A percentile compares a stretch with the other conserved stretches of the same genome.
These are phyloP conservation scores for Neoascochyta sp. DNA, from an alignment of 2,329 filamentous ascomycete genomes.

Conservation along the genomic window DNA sequence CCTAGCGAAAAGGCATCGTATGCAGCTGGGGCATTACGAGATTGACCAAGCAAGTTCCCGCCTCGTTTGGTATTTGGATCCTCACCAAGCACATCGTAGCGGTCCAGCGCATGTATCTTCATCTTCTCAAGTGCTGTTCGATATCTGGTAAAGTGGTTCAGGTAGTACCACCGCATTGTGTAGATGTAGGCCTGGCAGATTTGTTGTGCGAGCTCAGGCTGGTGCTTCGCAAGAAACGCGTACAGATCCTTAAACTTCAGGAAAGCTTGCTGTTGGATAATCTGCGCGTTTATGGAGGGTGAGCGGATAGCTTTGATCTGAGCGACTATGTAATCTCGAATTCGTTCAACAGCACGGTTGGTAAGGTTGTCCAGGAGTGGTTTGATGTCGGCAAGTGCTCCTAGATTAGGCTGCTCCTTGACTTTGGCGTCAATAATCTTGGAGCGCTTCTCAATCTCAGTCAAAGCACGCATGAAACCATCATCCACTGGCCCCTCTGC, in stretches of 20 bases:
- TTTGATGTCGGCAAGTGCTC: conserved; percentile 76
- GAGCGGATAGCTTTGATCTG: conserved; percentile 93
- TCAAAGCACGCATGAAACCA: conserved; percentile 75
- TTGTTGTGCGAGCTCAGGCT: conserved; percentile 79
- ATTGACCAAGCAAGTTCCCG: conserved; percentile 38
- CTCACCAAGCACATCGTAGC: conserved; percentile 75
- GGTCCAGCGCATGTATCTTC: conserved; percentile 77
- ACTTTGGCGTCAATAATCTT: conserved; percentile 66
- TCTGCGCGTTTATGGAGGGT: conserved; percentile 93
- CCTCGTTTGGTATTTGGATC: conserved; percentile 67
- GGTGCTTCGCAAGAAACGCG: conserved; percentile 76
- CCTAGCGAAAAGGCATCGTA: conserved; percentile 90
- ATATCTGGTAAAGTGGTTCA: conserved; percentile 87
- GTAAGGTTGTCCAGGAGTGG: conserved; percentile 82
- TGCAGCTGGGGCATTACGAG: conserved; percentile 50
- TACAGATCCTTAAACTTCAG: conserved; percentile 85
- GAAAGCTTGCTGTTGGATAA: conserved; percentile 92
- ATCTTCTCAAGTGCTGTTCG: conserved; percentile 78
- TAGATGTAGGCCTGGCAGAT: conserved; percentile 93
- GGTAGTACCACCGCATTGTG: conserved; percentile 98
- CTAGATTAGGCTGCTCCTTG: conserved; percentile 57
- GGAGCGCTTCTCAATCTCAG: conserved; percentile 77
- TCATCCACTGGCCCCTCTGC: conserved; percentile 87
- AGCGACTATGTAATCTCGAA: conserved; percentile 88
- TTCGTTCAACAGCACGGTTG: conserved; percentile 85